These are phyloP conservation scores for Neostapfia colusana DNA, from an alignment of 176 grass and related monocot genomes.

Conservation along the genomic window DNA sequence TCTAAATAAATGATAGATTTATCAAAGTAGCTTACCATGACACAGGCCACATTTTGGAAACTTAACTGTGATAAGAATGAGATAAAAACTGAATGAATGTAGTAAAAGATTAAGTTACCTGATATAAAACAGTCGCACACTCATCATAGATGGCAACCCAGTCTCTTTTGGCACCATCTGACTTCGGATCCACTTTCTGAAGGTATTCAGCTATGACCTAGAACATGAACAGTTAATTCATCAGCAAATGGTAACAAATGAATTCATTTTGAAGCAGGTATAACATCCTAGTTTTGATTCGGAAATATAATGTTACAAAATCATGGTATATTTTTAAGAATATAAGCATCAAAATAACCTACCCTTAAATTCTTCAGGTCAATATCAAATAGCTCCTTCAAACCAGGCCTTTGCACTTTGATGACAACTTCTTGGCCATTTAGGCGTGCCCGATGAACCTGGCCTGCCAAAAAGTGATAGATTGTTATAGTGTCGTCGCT, in stretches of 20 bases:
- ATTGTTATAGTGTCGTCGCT: conserved; percentile 38
- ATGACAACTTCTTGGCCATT: conserved; percentile 89
- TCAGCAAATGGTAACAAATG: conserved; percentile 32
- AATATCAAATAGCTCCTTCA: conserved; percentile 98
- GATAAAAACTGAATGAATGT: conserved; percentile 3
- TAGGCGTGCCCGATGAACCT: conserved; percentile 91
- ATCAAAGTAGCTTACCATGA: background rate
- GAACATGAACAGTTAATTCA: conserved; percentile 36
- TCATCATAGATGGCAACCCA: conserved; percentile 99
- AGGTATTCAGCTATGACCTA: conserved; percentile 99
- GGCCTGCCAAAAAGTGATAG: conserved; percentile 69
- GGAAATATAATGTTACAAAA: conserved; percentile 1
- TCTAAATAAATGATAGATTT: conserved; percentile 7
- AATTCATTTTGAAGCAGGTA: conserved; percentile 23
- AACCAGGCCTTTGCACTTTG: conserved; percentile 96
- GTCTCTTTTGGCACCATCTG: conserved; percentile 97
- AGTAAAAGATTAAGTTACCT: conserved; percentile 53
- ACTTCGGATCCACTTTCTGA: conserved; percentile 97
- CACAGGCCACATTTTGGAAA: background rate
- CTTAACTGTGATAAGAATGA: conserved; percentile 20
- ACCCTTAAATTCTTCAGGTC: conserved; percentile 98
- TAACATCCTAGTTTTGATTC: conserved; percentile 1
- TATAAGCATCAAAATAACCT: conserved; percentile 25
- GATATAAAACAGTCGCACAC: conserved; percentile 87
- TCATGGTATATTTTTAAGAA: background rate